Evolutionary conservation across 257 asterid genomes (phyloP).

Genomic region (Echites panduratus): DNA sequence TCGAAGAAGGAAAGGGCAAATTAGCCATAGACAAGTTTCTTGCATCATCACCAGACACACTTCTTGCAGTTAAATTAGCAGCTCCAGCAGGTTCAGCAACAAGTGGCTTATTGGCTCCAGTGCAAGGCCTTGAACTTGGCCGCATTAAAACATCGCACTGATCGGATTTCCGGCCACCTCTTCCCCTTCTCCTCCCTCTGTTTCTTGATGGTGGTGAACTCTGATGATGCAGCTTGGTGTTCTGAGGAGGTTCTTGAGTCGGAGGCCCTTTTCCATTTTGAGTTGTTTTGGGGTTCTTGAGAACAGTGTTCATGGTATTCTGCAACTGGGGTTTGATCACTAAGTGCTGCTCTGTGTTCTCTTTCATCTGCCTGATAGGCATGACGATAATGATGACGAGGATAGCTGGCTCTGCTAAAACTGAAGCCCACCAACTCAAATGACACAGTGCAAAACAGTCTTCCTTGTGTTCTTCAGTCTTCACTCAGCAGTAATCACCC

Average conservation of each 20-base stretch:
- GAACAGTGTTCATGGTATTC: slow-evolving; percentile 35
- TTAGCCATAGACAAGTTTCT: slow-evolving; percentile 26
- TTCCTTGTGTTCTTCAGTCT: slow-evolving; percentile 16
- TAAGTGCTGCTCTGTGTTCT: slow-evolving; percentile 58
- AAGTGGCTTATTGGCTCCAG: slow-evolving; percentile 47
- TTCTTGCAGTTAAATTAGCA: slow-evolving; percentile 21
- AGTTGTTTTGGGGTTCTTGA: slow-evolving; percentile 39
- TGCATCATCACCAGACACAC: slow-evolving; percentile 26
- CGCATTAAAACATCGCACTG: slow-evolving; percentile 69
- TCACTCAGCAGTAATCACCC: slow-evolving; percentile 22
- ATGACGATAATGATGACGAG: slow-evolving; percentile 33
- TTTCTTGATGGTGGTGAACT: slow-evolving; percentile 64
- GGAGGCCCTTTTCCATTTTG: slow-evolving; percentile 69
- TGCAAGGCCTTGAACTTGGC: slow-evolving; percentile 89
- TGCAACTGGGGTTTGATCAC: slow-evolving; percentile 65
- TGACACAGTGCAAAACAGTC: slow-evolving; percentile 16
- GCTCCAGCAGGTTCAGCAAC: slow-evolving; percentile 23
- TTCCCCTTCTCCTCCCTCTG: slow-evolving; percentile 74
- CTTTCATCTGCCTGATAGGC: slow-evolving; percentile 88
- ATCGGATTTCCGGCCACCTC: slow-evolving; percentile 84
- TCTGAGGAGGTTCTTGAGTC: slow-evolving; percentile 52
- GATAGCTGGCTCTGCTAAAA: slow-evolving; percentile 10
- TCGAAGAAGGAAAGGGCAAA: slow-evolving; percentile 56
- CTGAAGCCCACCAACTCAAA: slow-evolving; percentile 11
- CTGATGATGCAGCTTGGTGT: slow-evolving; percentile 38